Evolutionary conservation across 1,284 basidiomycete species (phyloP).

Genomic region (Ustilago loliicola): DNA sequence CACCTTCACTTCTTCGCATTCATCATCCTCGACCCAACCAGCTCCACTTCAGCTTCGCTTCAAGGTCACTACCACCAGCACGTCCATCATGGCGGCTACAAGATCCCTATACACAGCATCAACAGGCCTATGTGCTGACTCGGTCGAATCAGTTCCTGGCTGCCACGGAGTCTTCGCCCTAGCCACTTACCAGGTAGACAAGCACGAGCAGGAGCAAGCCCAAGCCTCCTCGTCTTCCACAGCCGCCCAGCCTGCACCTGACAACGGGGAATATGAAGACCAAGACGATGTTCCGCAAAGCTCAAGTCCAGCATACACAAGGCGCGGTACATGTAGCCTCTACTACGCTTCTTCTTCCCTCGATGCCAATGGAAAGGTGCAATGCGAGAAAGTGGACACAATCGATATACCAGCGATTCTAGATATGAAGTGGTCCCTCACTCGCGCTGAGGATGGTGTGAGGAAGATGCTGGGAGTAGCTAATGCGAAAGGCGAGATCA

Average conservation of each 20-base stretch:
- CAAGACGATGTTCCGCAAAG: conserved; percentile 13
- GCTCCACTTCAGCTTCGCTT: too few species aligned
- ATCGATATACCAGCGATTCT: conserved; percentile 62
- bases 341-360: conserved; percentile 15
- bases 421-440: conserved; percentile 68
- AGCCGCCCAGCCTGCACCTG: not conserved
- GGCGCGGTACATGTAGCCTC: conserved; percentile 56
- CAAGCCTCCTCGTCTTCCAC: conserved; percentile 17
- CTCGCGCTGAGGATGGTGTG: not conserved
- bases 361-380: conserved; percentile 16
- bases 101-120: conserved; percentile 52
- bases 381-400: conserved; percentile 25
- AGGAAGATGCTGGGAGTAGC: conserved; percentile 54
- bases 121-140: conserved; percentile 65
- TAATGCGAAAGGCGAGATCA: conserved; percentile 53
- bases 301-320: conserved; percentile 53
- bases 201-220: conserved; percentile 47
- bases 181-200: conserved; percentile 68
- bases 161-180: conserved; percentile 59
- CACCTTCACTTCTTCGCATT: not conserved
- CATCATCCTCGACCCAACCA: too few species aligned
- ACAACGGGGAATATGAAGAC: conserved; percentile 9
- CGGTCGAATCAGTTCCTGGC: conserved; percentile 63
- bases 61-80: not conserved
- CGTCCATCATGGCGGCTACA: conserved; percentile 13